Percentiles rank a stretch among this genome's conserved stretches.
These are phyloP conservation scores for Sugiyamaella chiloensis DNA, from an alignment of 805 yeast genomes.

Conservation along the genomic window DNA sequence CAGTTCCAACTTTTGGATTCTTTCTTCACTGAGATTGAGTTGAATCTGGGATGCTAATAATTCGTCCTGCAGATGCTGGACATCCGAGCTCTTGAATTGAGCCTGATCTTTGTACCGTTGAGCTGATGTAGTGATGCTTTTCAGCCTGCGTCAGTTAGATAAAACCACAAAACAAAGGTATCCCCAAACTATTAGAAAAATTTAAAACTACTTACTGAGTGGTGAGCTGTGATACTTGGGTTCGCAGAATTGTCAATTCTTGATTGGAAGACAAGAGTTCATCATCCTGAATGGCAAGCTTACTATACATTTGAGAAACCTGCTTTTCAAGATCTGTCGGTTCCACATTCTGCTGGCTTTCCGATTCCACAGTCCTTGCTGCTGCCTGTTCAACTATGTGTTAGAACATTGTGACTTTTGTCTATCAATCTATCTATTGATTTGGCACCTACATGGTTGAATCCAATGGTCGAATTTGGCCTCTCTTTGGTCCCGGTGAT, in stretches of 20 bases:
- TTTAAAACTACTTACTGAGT: not conserved
- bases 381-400: constrained; percentile 26
- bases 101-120: constrained; percentile 26
- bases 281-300: constrained; percentile 17
- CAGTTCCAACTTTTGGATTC: constrained; percentile 36
- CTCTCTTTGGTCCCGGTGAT: constrained; percentile 24
- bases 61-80: constrained; percentile 66
- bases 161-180: not conserved
- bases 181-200: too few species aligned
- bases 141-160: not conserved
- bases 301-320: constrained; percentile 18
- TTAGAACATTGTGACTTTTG: too few species aligned
- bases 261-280: not conserved
- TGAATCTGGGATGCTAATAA: constrained; percentile 60
- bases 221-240: not conserved
- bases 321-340: constrained; percentile 15
- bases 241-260: not conserved
- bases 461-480: constrained; percentile 18
- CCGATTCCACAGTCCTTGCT: constrained; percentile 21
- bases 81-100: constrained; percentile 49
- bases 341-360: constrained; percentile 1
- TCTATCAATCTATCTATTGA: not conserved
- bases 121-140: constrained; percentile 20
- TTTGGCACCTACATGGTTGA: constrained; percentile 19
- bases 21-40: constrained; percentile 41